A percentile compares a stretch with the other conserved stretches of the same genome.
Evolutionary conservation across 805 yeast genomes (phyloP).

Genomic region (Ogataea kodamae): DNA sequence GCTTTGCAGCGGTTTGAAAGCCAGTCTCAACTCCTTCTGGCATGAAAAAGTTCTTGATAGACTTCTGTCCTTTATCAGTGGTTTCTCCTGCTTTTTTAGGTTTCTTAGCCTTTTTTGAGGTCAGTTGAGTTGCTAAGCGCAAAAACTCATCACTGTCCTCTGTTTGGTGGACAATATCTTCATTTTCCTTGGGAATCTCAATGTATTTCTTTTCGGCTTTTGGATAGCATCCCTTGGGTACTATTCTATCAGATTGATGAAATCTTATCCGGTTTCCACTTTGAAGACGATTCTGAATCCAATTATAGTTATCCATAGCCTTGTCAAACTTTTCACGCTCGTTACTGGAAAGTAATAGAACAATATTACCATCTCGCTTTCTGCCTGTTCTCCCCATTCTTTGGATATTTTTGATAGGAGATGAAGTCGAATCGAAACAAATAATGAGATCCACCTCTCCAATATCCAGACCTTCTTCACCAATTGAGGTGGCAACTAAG

Average conservation of each 20-base stretch:
- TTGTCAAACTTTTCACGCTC: constrained; percentile 78
- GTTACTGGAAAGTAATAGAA: constrained; percentile 68
- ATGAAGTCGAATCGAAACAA: constrained; percentile 88
- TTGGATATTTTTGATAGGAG: constrained; percentile 91
- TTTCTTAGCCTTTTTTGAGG: constrained; percentile 41
- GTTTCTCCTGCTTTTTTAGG: constrained; percentile 13
- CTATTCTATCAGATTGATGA: constrained; percentile 56
- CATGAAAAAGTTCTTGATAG: constrained; percentile 55
- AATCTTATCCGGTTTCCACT: constrained; percentile 41
- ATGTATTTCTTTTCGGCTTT: constrained; percentile 52
- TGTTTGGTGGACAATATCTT: constrained; percentile 42
- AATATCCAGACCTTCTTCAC: constrained; percentile 97
- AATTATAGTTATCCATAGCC: constrained; percentile 80
- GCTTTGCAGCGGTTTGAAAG: constrained; percentile 48
- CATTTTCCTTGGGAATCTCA: constrained; percentile 69
- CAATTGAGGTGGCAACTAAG: constrained; percentile 93
- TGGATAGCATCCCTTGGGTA: constrained; percentile 60
- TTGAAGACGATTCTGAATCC: constrained; percentile 68
- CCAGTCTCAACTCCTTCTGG: constrained; percentile 71
- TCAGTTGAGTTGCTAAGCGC: constrained; percentile 61
- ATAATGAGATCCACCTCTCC: constrained; percentile 95
- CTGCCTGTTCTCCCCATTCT: constrained; percentile 99
- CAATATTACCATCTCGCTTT: constrained; percentile 81
- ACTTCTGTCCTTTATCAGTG: constrained; percentile 11
- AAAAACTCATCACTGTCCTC: constrained; percentile 58